Conservation (phyloP, 1,139 yeast species). For the Hansenula sp. region DNA sequence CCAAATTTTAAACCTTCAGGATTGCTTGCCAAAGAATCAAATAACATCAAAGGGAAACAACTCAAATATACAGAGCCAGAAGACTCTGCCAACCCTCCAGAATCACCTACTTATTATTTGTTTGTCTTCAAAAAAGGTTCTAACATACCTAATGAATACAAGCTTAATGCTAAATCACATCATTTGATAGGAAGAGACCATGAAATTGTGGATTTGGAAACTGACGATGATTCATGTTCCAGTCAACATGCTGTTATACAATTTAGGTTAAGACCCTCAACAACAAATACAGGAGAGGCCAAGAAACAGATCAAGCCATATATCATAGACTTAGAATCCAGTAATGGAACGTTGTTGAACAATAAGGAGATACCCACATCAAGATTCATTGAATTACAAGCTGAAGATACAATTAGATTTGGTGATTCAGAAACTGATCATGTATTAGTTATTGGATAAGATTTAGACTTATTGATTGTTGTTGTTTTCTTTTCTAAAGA, state of each 20-base stretch:
- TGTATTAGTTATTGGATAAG: conserved; percentile 18
- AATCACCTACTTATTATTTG: conserved; percentile 22
- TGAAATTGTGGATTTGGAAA: conserved; percentile 38
- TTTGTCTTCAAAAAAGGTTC: conserved; percentile 24
- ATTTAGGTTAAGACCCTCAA: conserved; percentile 29
- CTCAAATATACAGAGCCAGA: conserved; percentile 42
- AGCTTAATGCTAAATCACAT: conserved; percentile 28
- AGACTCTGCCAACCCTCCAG: conserved; percentile 33
- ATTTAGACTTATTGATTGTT: neutral
- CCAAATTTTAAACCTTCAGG: conserved; percentile 45
- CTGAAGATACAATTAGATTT: conserved; percentile 44
- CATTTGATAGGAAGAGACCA: conserved; percentile 46
- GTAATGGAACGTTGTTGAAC: conserved; percentile 51
- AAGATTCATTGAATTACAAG: conserved; percentile 43
- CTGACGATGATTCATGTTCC: conserved; percentile 42
- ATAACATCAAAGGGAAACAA: conserved; percentile 34
- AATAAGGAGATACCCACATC: conserved; percentile 40
- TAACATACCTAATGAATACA: conserved; percentile 26
- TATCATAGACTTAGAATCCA: conserved; percentile 48
- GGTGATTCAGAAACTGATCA: conserved; percentile 37
- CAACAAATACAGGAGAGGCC: conserved; percentile 20
- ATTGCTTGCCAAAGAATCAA: conserved; percentile 40
- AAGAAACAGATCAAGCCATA: conserved; percentile 29
- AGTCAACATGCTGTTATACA: conserved; percentile 58
- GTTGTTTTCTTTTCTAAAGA: conserved; percentile 34